Conservation (phyloP, 257 asterid genomes). For the Voacanga thouarsii region DNA sequence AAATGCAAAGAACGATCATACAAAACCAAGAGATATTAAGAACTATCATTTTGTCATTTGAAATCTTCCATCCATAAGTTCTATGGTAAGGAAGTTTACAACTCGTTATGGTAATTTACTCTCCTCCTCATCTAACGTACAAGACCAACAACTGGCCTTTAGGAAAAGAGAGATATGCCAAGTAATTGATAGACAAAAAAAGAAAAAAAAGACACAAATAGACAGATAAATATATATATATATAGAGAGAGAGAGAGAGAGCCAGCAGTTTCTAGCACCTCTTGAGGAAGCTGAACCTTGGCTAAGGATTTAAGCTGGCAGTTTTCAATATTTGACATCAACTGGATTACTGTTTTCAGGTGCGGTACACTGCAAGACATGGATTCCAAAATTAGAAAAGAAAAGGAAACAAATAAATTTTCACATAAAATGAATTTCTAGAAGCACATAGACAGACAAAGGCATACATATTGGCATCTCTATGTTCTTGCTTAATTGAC, state of each 20-base stretch:
- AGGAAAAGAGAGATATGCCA: not conserved
- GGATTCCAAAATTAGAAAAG: slow-evolving; percentile 17
- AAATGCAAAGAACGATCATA: no score
- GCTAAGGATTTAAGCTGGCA: slow-evolving; percentile 62
- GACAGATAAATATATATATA: not conserved
- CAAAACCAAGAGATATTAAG: no score
- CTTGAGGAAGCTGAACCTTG: slow-evolving; percentile 34
- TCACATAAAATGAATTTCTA: not conserved
- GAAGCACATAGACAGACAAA: not conserved
- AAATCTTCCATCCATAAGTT: not conserved
- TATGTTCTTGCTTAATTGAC: not conserved
- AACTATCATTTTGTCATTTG: not conserved
- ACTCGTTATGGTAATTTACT: not conserved
- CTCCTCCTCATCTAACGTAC: not conserved
- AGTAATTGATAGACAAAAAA: not conserved
- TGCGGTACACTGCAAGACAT: slow-evolving; percentile 66
- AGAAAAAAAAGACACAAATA: not conserved
- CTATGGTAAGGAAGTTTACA: not conserved
- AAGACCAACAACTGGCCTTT: not conserved
- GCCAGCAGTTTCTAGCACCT: slow-evolving; percentile 19
- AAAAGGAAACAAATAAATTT: not conserved
- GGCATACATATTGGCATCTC: not conserved
- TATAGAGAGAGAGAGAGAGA: not conserved
- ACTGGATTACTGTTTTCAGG: slow-evolving; percentile 68
- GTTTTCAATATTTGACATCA: slow-evolving; percentile 72